Evolutionary conservation across 2,329 filamentous ascomycete species (phyloP).

Genomic region (Xylariales sp.): DNA sequence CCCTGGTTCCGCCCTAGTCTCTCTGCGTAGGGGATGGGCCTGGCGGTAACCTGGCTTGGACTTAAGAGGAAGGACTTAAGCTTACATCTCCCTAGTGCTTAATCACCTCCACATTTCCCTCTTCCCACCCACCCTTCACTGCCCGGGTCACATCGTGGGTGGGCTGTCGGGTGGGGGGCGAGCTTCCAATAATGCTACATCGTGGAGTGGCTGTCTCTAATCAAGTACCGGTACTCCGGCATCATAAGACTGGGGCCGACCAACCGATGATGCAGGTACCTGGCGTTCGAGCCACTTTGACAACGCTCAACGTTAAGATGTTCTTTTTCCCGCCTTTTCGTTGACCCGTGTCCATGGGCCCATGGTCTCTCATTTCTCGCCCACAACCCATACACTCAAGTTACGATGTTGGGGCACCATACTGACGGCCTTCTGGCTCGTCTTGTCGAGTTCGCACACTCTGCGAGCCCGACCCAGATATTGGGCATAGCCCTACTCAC

Average conservation of each 20-base stretch:
- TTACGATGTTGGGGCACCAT: conserved; percentile 3
- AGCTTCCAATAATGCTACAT: neutral
- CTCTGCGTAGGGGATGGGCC: too few relatives aligned
- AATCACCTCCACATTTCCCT: neutral
- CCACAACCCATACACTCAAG: neutral
- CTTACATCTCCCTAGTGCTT: conserved; percentile 1
- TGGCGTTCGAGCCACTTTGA: neutral
- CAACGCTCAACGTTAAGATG: conserved; percentile 7
- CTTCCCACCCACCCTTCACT: neutral
- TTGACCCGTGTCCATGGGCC: conserved; percentile 8
- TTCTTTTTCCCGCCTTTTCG: neutral
- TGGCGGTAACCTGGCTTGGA: too few relatives aligned
- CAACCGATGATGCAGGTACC: conserved; percentile 16
- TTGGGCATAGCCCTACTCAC: neutral
- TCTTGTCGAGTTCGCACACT: conserved; percentile 11
- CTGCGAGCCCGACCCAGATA: conserved; percentile 10
- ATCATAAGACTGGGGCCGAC: neutral
- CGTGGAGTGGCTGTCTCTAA: neutral
- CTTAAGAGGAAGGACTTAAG: conserved; percentile 1
- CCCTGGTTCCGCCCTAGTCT: too few relatives aligned
- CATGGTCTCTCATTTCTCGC: neutral
- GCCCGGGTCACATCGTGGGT: neutral
- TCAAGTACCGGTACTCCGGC: neutral
- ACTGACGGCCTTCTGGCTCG: neutral
- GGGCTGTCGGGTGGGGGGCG: neutral